phyloP scores from a whole-genome alignment of 768 basidiomycete species.

The Collybia sp. region DNA sequence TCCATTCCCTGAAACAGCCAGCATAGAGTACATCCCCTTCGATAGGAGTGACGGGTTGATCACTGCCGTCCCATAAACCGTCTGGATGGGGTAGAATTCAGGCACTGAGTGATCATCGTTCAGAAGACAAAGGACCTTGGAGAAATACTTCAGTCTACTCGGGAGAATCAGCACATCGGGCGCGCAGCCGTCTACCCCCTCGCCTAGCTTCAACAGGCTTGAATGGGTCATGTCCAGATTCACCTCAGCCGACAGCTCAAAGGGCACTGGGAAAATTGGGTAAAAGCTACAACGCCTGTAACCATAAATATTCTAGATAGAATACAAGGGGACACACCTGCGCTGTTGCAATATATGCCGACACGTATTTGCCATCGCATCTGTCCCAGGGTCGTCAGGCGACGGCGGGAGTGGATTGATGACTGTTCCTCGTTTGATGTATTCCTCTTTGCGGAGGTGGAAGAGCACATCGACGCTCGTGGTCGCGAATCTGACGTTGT shows the following conservation, averaged over 20 bases:
- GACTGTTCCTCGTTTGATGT: constrained; percentile 62
- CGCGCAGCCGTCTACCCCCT: constrained; percentile 37
- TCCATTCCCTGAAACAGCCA: constrained; percentile 30
- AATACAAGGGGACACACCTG: constrained; percentile 43
- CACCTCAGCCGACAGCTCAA: constrained; percentile 69
- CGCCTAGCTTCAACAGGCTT: constrained; percentile 32
- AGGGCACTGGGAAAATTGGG: constrained; percentile 86
- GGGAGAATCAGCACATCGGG: constrained; percentile 88
- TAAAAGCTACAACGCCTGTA: constrained; percentile 67
- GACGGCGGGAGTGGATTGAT: constrained; percentile 39
- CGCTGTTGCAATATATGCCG: constrained; percentile 83
- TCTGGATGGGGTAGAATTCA: constrained; percentile 38
- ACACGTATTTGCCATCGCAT: constrained; percentile 75
- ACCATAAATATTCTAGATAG: background rate
- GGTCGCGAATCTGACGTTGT: constrained; percentile 73
- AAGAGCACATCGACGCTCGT: constrained; percentile 88
- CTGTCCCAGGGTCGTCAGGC: constrained; percentile 45
- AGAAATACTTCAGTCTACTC: constrained; percentile 85
- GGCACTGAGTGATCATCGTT: constrained; percentile 1
- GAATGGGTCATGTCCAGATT: constrained; percentile 89
- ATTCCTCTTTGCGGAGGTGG: constrained; percentile 84
- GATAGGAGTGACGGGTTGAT: constrained; percentile 82
- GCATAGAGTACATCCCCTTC: constrained; percentile 51
- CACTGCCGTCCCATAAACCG: constrained; percentile 70
- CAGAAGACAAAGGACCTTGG: constrained; percentile 50